These are phyloP conservation scores for Vanrija sp. DNA, from an alignment of 1,284 basidiomycete genomes.

Conservation along the genomic window DNA sequence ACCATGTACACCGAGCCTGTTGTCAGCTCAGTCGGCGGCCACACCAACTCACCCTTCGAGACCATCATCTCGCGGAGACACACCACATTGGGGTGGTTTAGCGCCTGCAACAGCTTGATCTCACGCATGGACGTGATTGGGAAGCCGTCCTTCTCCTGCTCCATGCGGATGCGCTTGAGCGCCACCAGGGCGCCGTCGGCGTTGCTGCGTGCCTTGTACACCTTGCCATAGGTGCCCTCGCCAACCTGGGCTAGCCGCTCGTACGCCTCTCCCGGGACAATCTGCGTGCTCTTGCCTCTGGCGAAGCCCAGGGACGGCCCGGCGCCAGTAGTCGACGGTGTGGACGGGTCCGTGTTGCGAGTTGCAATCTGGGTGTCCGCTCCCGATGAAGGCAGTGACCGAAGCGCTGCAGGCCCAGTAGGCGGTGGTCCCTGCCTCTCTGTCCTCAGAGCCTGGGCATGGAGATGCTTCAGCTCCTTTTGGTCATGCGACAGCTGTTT, in stretches of 20 bases:
- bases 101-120: slow-evolving; percentile 91
- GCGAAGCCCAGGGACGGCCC: too few relatives aligned
- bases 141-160: slow-evolving; percentile 94
- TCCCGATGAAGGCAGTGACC: background rate
- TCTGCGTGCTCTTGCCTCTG: background rate
- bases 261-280: slow-evolving; percentile 58
- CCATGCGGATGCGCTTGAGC: slow-evolving; percentile 96
- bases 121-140: slow-evolving; percentile 99
- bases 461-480: slow-evolving; percentile 18
- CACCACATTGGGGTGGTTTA: slow-evolving; percentile 86
- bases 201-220: slow-evolving; percentile 91
- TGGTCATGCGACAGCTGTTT: slow-evolving; percentile 23
- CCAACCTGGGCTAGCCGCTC: slow-evolving; percentile 90
- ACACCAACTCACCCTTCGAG: slow-evolving; percentile 67
- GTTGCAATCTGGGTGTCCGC: too few relatives aligned
- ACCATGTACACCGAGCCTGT: slow-evolving; percentile 97
- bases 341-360: too few relatives aligned
- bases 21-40: background rate
- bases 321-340: too few relatives aligned
- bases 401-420: background rate
- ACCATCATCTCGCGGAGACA: slow-evolving; percentile 97
- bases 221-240: slow-evolving; percentile 98
- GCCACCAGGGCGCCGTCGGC: slow-evolving; percentile 75
- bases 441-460: slow-evolving; percentile 9
- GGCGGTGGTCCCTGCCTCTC: background rate